These are phyloP conservation scores for Solanum piurae DNA, from an alignment of 257 asterid species.

Conservation along the genomic window DNA sequence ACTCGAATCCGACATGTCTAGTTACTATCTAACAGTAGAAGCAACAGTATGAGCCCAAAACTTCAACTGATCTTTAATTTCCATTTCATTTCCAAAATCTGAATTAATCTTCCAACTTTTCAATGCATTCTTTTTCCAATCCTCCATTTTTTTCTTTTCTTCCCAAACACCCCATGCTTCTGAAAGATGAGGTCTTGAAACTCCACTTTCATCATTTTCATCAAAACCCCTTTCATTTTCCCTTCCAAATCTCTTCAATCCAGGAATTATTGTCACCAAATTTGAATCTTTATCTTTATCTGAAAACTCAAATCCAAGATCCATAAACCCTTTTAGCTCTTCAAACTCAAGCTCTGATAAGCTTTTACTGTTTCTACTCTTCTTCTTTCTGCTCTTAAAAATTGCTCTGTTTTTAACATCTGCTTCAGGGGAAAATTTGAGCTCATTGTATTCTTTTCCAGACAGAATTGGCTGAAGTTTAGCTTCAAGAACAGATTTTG, in stretches of 20 bases:
- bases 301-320: conserved; percentile 68
- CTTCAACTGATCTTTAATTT: conserved; percentile 51
- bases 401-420: not conserved
- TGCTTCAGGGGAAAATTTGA: not conserved
- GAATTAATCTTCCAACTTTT: conserved; percentile 38
- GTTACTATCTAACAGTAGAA: conserved; percentile 31
- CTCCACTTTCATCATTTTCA: not conserved
- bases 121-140: not conserved
- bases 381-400: not conserved
- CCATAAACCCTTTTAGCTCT: conserved; percentile 78
- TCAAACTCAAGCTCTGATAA: conserved; percentile 58
- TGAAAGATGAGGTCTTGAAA: conserved; percentile 41
- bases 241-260: conserved; percentile 37
- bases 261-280: conserved; percentile 51
- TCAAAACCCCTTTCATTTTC: not conserved
- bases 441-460: conserved; percentile 33
- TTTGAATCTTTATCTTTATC: conserved; percentile 42
- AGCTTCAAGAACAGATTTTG: conserved; percentile 42
- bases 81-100: conserved; percentile 39
- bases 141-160: not conserved
- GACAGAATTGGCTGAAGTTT: conserved; percentile 59
- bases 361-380: conserved; percentile 28
- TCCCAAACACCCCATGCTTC: conserved; percentile 43
- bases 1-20: not conserved
- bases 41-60: conserved; percentile 80